Evolutionary conservation across 495 filamentous ascomycete genomes (phyloP), one percentile per base, ranked within the genome.

Genomic region (Aspergillus affinis): DNA sequence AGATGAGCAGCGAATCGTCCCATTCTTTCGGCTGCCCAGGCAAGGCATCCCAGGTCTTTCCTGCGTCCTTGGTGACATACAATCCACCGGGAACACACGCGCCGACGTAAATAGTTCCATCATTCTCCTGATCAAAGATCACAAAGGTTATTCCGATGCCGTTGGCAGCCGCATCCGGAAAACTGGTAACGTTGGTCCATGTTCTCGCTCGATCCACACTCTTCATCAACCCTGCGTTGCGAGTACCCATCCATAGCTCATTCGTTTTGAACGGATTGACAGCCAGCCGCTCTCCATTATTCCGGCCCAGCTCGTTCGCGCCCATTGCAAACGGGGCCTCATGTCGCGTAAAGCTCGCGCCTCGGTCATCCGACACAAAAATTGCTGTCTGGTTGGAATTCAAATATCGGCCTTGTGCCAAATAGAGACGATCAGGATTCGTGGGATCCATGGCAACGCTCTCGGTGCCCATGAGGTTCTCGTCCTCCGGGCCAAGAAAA

Each of bases 261-360:
- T 58, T 51, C 5, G 62, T 36, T 46, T 60, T 60, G 26, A 64
- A 64, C 27, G 85, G 84, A 66, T 88, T 84, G 8, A 87, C 78
- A 2, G 82, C 84, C 23, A 87, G 78, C 6, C 85, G 77, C 69
- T 88, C 85, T 23, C 85, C 85, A 72, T 81, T 84, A 19, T 84
- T 84, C 26, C 85, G 76, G n/a, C 85, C 85, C 3, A 83, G 83
- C 84, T 86, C 87, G 64, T 87, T 88, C 0, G 84, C 83, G 6
- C 84, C 84, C 49, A 83, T 81, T 62, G 85, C 83, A 72, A 87
- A 87, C 3, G 84, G 73, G 7, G 62, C 62, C 15, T 54, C 48
- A 36, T 64, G 57, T 7, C 30, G 46, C 6, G 48, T 32, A 20
- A 64, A 64, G 4, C 53, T 60, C 41, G 47, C 57, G 7, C 62